Base-by-base conservation (phyloP, 2,329 filamentous ascomycete genomes). In the Mariannaea elegans region DNA sequence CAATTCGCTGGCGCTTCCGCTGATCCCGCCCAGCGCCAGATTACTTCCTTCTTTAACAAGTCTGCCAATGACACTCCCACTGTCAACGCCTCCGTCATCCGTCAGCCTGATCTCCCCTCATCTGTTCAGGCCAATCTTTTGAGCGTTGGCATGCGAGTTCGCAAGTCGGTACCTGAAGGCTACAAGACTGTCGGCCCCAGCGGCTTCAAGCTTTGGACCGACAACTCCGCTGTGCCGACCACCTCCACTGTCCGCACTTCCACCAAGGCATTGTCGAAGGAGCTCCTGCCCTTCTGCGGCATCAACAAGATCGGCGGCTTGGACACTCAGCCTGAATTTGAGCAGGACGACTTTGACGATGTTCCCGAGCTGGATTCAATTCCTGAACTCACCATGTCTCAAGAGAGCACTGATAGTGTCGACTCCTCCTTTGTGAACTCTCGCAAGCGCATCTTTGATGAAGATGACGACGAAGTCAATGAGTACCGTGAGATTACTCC, bases 161-260 rank as follows among this genome's bases (percentile, higher is more conserved):
- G 94, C 73, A 98, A 98, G 80, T 91, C 91, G 10, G 91, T 98
- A 7, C 90, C 93, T 1, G 94, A 97, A 74, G 94, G 94, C 60
- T 97, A 97, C 84, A 96, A 97, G 80, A 97, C 92, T 2, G 75
- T 74, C 64, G 69, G 73, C 51, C 78, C 81, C 61, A 80, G 78
- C 65, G 75, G 72, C 47, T 87, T 86, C 71, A 78, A 82, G 45
- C 76, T 87, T 19, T 87, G 84, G 76, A 77, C 76, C 13, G 76
- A 78, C 58, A 72, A 67, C 57, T 68, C 72, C 16, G 60, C 69
- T 16, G 27, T 60, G 18, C 34, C 67, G 14, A 54, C 62, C 21
- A 27, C 61, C 8, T 57, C 66, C 2, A 19, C 50, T 13, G 24
- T 48, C 36, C 59, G 36, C 39, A 19, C 47, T 44, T 66, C 67